phyloP scores from a whole-genome alignment of 2,329 filamentous ascomycete species.

The Sporothrix luriei region DNA sequence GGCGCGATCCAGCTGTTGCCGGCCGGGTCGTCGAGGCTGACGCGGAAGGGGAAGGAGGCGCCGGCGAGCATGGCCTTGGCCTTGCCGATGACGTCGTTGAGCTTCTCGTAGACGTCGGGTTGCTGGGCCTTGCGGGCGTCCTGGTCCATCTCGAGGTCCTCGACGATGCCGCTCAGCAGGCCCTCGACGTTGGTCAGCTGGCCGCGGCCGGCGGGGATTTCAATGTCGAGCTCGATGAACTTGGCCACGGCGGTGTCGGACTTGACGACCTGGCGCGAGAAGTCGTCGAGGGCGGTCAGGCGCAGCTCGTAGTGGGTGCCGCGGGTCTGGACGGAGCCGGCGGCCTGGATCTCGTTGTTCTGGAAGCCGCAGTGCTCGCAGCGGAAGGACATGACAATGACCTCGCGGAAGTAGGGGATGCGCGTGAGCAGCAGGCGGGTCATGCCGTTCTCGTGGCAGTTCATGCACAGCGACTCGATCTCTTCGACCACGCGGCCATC shows the following conservation, averaged over 20 bases:
- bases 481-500: slow-evolving; percentile 63
- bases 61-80: slow-evolving; percentile 77
- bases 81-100: slow-evolving; percentile 74
- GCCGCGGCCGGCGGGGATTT: slow-evolving; percentile 87
- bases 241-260: slow-evolving; percentile 83
- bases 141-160: slow-evolving; percentile 81
- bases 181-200: slow-evolving; percentile 95
- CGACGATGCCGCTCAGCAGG: slow-evolving; percentile 73
- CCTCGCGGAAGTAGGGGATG: slow-evolving; percentile 96
- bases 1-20: slow-evolving; percentile 98
- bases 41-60: slow-evolving; percentile 79
- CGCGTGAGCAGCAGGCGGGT: slow-evolving; percentile 86
- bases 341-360: slow-evolving; percentile 93
- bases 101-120: slow-evolving; percentile 76
- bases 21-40: slow-evolving; percentile 85
- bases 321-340: slow-evolving; percentile 86
- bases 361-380: slow-evolving; percentile 87
- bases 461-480: slow-evolving; percentile 83
- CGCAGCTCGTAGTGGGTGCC: slow-evolving; percentile 82
- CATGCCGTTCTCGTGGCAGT: slow-evolving; percentile 77
- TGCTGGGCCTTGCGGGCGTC: slow-evolving; percentile 75
- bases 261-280: slow-evolving; percentile 87
- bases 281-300: slow-evolving; percentile 71
- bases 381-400: slow-evolving; percentile 95
- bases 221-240: slow-evolving; percentile 88